Percentiles rank a stretch among this genome's conserved stretches.
These are phyloP conservation scores for Zygosaccharomyces bailii DNA, from an alignment of 805 yeast genomes.

Conservation along the genomic window DNA sequence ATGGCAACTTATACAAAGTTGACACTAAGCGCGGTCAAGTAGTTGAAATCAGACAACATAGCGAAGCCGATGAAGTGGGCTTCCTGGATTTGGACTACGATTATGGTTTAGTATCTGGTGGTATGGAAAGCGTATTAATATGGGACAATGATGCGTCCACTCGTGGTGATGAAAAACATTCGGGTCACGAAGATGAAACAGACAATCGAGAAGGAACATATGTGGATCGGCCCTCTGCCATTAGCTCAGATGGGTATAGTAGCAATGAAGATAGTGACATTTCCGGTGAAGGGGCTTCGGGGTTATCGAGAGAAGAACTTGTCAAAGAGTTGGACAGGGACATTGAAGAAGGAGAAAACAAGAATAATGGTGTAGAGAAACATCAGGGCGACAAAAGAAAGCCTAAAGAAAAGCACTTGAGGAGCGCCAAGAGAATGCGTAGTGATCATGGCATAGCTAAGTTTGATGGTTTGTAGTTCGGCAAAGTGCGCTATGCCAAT, in stretches of 20 bases:
- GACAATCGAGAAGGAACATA: background rate
- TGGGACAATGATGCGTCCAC: conserved; percentile 46
- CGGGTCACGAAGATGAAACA: conserved; percentile 25
- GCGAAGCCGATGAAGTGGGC: conserved; percentile 67
- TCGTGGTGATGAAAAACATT: conserved; percentile 17
- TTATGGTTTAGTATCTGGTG: conserved; percentile 75
- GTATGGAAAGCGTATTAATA: conserved; percentile 75
- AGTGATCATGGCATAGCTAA: conserved; percentile 60
- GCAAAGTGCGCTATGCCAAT: background rate
- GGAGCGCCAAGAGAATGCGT: conserved; percentile 34
- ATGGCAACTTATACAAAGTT: conserved; percentile 67
- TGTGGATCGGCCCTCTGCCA: conserved; percentile 21
- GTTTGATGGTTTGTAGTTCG: conserved; percentile 53
- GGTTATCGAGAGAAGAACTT: conserved; percentile 32
- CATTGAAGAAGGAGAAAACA: conserved; percentile 19
- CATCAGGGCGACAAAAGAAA: conserved; percentile 3
- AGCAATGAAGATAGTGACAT: conserved; percentile 18
- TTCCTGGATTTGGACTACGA: conserved; percentile 75
- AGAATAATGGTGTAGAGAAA: conserved; percentile 15
- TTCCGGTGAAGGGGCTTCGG: conserved; percentile 20
- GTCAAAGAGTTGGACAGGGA: conserved; percentile 35
- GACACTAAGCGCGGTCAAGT: conserved; percentile 62
- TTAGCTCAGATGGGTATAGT: conserved; percentile 15
- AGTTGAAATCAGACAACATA: conserved; percentile 63
- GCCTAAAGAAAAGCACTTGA: conserved; percentile 10